phyloP scores from a whole-genome alignment of 2,329 filamentous ascomycete species.

The Ceratocystis ficicola region DNA sequence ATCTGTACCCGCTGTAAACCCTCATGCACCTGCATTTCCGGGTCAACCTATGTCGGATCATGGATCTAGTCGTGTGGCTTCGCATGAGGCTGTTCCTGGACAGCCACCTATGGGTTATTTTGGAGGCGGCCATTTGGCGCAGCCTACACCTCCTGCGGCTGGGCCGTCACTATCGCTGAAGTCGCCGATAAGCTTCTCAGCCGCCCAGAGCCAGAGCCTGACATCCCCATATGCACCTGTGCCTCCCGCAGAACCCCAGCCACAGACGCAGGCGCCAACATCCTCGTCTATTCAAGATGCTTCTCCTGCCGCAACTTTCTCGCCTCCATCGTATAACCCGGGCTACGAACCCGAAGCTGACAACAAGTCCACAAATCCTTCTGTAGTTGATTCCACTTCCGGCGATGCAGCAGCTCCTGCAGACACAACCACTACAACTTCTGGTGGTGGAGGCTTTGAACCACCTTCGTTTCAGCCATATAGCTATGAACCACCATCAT shows the following conservation, averaged over 20 bases:
- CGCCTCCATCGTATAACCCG: constrained; percentile 35
- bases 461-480: constrained; percentile 51
- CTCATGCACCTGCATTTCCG: constrained; percentile 24
- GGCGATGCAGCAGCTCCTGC: background rate
- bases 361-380: background rate
- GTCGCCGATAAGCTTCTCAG: constrained; percentile 16
- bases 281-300: background rate
- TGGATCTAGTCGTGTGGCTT: constrained; percentile 10
- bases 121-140: background rate
- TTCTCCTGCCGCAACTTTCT: background rate
- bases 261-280: constrained; percentile 26
- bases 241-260: background rate
- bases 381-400: constrained; percentile 3
- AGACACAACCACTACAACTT: background rate
- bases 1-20: constrained; percentile 25
- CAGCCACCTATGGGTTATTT: background rate
- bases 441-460: constrained; percentile 40
- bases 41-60: constrained; percentile 17
- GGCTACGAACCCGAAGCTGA: constrained; percentile 30
- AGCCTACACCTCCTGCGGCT: background rate
- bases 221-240: constrained; percentile 2
- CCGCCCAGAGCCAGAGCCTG: constrained; percentile 8
- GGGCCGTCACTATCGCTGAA: constrained; percentile 14
- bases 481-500: constrained; percentile 45
- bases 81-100: constrained; percentile 13